These are phyloP conservation scores for Zea mays DNA, from an alignment of 176 grass and related monocot species.

Conservation along the genomic window Zm-B73-REFERENCE-NAM-5.0 NC_050096.1:206616001-206616500, in stretches of 20 bases:
- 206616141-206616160: constrained; percentile 83
- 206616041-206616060: constrained; percentile 94
- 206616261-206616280: background rate
- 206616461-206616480: background rate
- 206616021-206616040: constrained; percentile 43
- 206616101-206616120: constrained; percentile 84
- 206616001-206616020: constrained; percentile 39
- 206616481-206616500: background rate
- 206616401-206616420: background rate
- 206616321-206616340: background rate
- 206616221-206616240: constrained; percentile 94
- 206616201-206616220: constrained; percentile 88
- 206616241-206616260: constrained; percentile 62
- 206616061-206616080: constrained; percentile 97
- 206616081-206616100: constrained; percentile 73
- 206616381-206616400: background rate
- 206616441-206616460: background rate
- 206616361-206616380: background rate
- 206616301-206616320: background rate
- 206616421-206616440: background rate
- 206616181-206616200: constrained; percentile 60
- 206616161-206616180: constrained; percentile 45
- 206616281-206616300: background rate
- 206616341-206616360: background rate
- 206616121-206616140: constrained; percentile 83